Evolutionary conservation across 352 stramenopile species (phyloP).

Genomic region (Phytophthora quininea): DNA sequence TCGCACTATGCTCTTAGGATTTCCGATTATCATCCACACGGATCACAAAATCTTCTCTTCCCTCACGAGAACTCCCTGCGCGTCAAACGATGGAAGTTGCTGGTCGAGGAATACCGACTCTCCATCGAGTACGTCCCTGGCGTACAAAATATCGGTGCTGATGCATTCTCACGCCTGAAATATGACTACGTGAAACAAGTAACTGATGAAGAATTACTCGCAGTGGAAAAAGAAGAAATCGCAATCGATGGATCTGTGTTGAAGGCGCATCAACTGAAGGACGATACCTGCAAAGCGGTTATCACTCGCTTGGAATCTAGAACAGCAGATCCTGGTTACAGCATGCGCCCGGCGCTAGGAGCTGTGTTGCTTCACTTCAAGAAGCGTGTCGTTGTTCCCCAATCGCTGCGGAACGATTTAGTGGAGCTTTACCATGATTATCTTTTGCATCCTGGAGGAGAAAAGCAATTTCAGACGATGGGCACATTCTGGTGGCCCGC

Average conservation of each 20-base stretch:
- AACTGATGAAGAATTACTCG: neutral
- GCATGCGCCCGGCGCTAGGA: too few relatives aligned
- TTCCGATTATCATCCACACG: slow-evolving; percentile 9
- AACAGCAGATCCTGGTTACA: too few relatives aligned
- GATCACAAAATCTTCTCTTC: slow-evolving; percentile 13
- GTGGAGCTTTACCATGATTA: slow-evolving; percentile 12
- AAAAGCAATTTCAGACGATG: slow-evolving; percentile 2
- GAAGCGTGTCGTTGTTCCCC: slow-evolving; percentile 5
- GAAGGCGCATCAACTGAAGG: neutral
- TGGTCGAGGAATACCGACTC: slow-evolving; percentile 5
- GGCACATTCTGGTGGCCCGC: neutral
- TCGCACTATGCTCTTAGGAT: slow-evolving; percentile 10
- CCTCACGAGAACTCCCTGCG: slow-evolving; percentile 5
- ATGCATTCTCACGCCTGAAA: slow-evolving; percentile 6
- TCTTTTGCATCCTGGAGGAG: neutral
- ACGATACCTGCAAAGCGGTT: neutral
- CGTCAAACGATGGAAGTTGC: slow-evolving; percentile 7
- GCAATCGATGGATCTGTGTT: neutral
- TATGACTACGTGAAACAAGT: neutral
- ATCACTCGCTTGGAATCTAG: too few relatives aligned
- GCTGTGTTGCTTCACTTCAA: neutral
- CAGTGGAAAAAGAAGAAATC: neutral
- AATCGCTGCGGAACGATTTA: slow-evolving; percentile 3
- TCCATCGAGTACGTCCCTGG: slow-evolving; percentile 3
- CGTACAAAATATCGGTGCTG: neutral